Base-by-base conservation (phyloP, 495 filamentous ascomycete genomes). In the Xylaria telfairii region DNA sequence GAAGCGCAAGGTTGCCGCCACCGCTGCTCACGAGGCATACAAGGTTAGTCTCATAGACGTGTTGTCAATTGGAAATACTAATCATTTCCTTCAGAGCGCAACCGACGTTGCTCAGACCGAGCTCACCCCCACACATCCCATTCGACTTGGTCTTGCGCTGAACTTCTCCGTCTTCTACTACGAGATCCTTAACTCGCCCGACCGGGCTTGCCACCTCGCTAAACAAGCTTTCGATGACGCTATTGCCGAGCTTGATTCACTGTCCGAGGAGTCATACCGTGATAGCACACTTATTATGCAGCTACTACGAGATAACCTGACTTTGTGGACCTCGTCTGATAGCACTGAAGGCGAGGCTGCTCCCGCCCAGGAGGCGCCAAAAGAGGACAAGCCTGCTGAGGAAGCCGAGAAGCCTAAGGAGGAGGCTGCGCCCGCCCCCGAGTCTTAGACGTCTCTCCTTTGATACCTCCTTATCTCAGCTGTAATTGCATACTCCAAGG, bases 161-260 rank as follows among this genome's bases (percentile, higher is more conserved):
- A 99, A 99, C 89, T 99, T 99, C 90, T 98, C 96, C 49, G 96
- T 99, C 75, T 99, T 99, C 87, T 99, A 99, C 90, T 99, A 99
- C 82, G 96, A 99, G 89, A 99, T 99, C 81, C 88, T 99, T 75
- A 99, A 98, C 91, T 97, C 96, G 15, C 96, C 96, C 57, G 96
- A 99, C 80, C 95, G 95, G 81, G 96, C 96, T 78, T 99, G 96
- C 89, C 96, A 99, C 83, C 90, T 99, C 67, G 96, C 96, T 81
- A 99, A 99, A 91, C 95, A 97, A 86, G 95, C 96, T 37, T 99
- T 99, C 78, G 96, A 99, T 82, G 96, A 99, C 81, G 96, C 96
- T 72, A 99, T 99, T 82, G 96, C 96, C 71, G 96, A 99, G 89
- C 93, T 99, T 75, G 96, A 99, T 87, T 97, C 95, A 24, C 88